A percentile compares a stretch with the other conserved stretches of the same genome.
These are phyloP conservation scores for Falciphora oryzae DNA, from an alignment of 2,329 filamentous ascomycete genomes.

Conservation along the genomic window DNA sequence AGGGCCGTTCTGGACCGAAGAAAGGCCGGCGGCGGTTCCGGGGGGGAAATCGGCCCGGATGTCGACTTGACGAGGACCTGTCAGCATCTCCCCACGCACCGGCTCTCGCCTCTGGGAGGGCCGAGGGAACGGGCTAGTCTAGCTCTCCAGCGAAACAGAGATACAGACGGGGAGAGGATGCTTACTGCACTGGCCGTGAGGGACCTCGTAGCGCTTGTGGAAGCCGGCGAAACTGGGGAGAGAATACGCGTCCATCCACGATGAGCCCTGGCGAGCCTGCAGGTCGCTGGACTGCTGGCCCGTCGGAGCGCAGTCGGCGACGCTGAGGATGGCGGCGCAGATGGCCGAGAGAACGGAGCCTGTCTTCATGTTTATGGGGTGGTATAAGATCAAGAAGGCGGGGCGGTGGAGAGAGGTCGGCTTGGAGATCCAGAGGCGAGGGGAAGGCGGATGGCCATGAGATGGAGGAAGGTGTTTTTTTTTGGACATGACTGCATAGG, in stretches of 20 bases:
- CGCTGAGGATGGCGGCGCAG: constrained; percentile 1
- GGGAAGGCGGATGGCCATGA: no score
- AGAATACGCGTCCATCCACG: constrained; percentile 6
- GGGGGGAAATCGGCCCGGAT: constrained; percentile 8
- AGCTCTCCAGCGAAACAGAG: no score
- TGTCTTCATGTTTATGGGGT: not conserved
- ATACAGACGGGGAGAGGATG: not conserved
- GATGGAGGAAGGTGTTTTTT: no score
- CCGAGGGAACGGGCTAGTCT: no score
- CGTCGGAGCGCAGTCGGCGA: constrained; percentile 1
- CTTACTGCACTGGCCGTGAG: constrained; percentile 2
- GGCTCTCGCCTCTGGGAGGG: no score
- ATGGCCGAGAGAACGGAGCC: not conserved
- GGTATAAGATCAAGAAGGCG: no score
- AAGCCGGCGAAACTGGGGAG: not conserved
- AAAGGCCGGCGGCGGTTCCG: constrained; percentile 4
- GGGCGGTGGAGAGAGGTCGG: no score
- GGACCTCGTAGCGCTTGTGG: constrained; percentile 6
- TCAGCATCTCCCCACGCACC: no score
- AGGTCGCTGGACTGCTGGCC: not conserved
- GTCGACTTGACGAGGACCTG: not conserved
- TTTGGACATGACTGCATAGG: not conserved
- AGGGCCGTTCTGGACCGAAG: constrained; percentile 1
- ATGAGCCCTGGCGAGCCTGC: no score
- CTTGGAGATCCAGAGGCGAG: no score